These are phyloP conservation scores for Solanum corneliomulleri DNA, from an alignment of 257 asterid genomes.

Conservation along the genomic window DNA sequence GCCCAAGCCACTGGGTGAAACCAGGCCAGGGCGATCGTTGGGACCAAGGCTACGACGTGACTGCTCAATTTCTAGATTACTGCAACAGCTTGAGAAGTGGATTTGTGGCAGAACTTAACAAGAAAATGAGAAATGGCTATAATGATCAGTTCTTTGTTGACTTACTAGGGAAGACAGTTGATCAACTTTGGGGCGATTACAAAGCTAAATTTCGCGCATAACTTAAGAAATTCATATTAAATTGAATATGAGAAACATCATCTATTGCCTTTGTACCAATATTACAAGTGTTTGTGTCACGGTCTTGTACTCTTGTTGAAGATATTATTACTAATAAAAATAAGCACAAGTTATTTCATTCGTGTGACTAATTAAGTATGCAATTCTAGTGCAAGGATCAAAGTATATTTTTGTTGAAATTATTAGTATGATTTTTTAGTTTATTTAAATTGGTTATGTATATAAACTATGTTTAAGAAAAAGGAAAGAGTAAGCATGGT, in stretches of 20 bases:
- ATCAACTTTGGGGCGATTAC: conserved; percentile 10
- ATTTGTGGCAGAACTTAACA: conserved; percentile 24
- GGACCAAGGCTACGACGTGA: not conserved
- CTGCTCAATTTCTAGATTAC: not conserved
- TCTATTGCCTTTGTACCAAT: not conserved
- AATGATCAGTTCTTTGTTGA: not conserved
- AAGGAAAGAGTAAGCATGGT: not conserved
- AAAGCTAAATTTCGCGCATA: conserved; percentile 20
- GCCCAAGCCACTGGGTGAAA: conserved; percentile 50
- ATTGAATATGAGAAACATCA: not conserved
- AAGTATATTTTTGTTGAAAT: not conserved
- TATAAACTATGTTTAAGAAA: no score
- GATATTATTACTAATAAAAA: not conserved
- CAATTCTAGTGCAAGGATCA: not conserved
- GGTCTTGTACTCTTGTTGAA: not conserved
- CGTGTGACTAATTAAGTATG: not conserved
- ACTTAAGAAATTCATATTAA: not conserved
- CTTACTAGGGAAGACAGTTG: not conserved
- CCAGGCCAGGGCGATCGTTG: conserved; percentile 20
- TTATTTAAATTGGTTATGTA: not conserved
- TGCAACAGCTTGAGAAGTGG: not conserved
- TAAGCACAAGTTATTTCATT: not conserved
- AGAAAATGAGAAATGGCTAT: conserved; percentile 45
- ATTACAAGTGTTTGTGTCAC: not conserved
- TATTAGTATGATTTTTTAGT: not conserved